Base-by-base conservation (phyloP, 2,329 filamentous ascomycete species). In the Claviceps pazoutovae region DNA sequence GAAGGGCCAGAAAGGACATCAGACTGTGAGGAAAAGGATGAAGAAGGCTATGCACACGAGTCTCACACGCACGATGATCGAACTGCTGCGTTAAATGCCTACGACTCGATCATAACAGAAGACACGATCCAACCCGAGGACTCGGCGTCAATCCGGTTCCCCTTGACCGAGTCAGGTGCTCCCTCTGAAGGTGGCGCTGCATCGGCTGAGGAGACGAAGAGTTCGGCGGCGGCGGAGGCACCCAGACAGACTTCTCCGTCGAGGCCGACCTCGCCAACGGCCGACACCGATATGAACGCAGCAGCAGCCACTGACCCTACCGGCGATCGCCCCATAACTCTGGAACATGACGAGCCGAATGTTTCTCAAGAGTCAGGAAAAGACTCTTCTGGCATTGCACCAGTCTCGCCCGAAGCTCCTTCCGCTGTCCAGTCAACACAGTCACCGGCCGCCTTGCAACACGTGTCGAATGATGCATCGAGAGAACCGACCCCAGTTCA, bases 61-160 rank as follows among this genome's bases (percentile, higher is more conserved):
- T 55, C 55, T 17, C 56, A 59, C n/a, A 38, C 50, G 9, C n/a
- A 50, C 2, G 43, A 55, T 0, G 52, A 60, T n/a, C 60, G 56
- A n/a, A 59, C 60, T 5, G 23, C 57, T 1, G 45, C 57, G 1
- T 45, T 66, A 5, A 43, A 56, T n/a, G 60, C 64, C 7, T 55
- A 59, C 0, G 62, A 68, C 41, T 68, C 66, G 17, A 57, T 60
- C 13, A 60, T 68, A 60, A 68, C 66, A 1, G 67, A 68, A 23
- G 67, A 70, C 47, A 64, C 59, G 4, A 64, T 69, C 48, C 67
- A 63, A 47, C 67, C 66, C 0, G 67, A 70, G 37, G 66, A 69
- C 42, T 69, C 67, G 4, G 67, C 66, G 3, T 69, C 67, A 1
- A 57, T 61, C 11, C 55, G 56, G 42, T 59, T 62, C 37, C 60